Conservation (phyloP, 2,329 filamentous ascomycete species). For the Ophiocordyceps camponoti-floridani region DNA sequence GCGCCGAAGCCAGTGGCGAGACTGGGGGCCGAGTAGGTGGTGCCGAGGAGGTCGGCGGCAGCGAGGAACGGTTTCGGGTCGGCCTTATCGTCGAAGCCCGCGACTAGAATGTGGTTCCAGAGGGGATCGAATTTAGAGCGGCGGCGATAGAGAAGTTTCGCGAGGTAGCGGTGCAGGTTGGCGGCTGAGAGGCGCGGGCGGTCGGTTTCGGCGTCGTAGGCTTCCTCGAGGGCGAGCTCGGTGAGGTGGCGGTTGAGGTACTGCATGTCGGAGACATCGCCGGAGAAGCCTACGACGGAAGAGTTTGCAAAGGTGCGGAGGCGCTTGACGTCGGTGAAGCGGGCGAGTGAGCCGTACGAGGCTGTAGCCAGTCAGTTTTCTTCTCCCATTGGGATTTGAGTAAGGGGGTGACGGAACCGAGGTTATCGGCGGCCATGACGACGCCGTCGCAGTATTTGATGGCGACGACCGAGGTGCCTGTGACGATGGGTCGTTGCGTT, state of each 20-base stretch:
- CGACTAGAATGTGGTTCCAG: conserved; percentile 91
- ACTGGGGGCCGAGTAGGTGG: conserved; percentile 73
- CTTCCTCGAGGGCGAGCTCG: conserved; percentile 74
- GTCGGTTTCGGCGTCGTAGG: conserved; percentile 40
- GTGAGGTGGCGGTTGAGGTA: conserved; percentile 84
- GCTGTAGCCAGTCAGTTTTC: conserved; percentile 32
- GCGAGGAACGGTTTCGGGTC: conserved; percentile 89
- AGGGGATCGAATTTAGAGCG: conserved; percentile 92
- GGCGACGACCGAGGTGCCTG: conserved; percentile 85
- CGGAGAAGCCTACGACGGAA: conserved; percentile 81
- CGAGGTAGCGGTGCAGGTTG: conserved; percentile 91
- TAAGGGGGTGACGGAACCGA: conserved; percentile 39
- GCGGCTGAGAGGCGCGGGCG: conserved; percentile 54
- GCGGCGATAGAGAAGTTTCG: conserved; percentile 90
- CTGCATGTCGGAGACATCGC: conserved; percentile 98
- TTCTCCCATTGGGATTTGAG: background rate
- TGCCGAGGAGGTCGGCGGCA: conserved; percentile 79
- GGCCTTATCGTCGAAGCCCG: conserved; percentile 61
- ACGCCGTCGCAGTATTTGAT: conserved; percentile 95
- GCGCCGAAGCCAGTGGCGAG: conserved; percentile 88
- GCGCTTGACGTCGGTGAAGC: conserved; percentile 93
- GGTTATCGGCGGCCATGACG: conserved; percentile 90
- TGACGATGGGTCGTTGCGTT: conserved; percentile 86
- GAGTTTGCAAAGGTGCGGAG: conserved; percentile 74
- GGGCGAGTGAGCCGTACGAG: conserved; percentile 90